These are phyloP conservation scores for Boletus pseudopeckii DNA, from an alignment of 768 basidiomycete genomes.

Conservation along the genomic window DNA sequence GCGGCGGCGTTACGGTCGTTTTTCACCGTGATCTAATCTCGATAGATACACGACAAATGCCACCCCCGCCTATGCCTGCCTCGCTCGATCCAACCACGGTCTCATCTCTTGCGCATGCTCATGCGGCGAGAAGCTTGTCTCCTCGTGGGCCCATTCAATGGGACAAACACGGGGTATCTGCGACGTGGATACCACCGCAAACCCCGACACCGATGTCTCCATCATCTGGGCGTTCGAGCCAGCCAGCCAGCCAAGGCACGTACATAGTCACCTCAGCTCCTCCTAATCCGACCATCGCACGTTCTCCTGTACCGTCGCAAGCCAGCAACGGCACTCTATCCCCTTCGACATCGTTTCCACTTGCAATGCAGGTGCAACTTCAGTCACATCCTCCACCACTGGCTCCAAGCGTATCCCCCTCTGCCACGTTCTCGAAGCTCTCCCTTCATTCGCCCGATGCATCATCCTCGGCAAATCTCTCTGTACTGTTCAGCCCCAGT, in stretches of 20 bases:
- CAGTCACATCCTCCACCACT: background rate
- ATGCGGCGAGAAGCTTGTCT: conserved; percentile 14
- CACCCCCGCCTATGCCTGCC: conserved; percentile 50
- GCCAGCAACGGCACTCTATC: background rate
- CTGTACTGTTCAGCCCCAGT: conserved; percentile 8
- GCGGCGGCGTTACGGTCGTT: background rate
- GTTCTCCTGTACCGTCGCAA: background rate
- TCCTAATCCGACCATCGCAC: background rate
- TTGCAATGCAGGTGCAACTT: background rate
- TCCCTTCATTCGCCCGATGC: conserved; percentile 41
- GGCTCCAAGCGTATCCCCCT: conserved; percentile 37
- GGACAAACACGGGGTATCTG: conserved; percentile 15
- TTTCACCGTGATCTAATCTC: background rate
- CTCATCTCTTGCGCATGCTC: conserved; percentile 28
- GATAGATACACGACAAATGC: conserved; percentile 42
- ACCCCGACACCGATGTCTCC: conserved; percentile 1
- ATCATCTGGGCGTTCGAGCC: conserved; percentile 1
- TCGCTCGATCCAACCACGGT: conserved; percentile 40
- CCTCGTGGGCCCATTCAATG: conserved; percentile 15
- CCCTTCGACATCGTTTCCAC: background rate
- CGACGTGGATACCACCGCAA: conserved; percentile 12
- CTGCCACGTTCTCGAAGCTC: conserved; percentile 49
- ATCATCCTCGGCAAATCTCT: conserved; percentile 6
- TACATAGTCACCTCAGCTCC: background rate
- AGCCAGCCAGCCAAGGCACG: conserved; percentile 4